phyloP scores from a whole-genome alignment of 352 stramenopile species.

The Globisporangium paroecandrum region DNA sequence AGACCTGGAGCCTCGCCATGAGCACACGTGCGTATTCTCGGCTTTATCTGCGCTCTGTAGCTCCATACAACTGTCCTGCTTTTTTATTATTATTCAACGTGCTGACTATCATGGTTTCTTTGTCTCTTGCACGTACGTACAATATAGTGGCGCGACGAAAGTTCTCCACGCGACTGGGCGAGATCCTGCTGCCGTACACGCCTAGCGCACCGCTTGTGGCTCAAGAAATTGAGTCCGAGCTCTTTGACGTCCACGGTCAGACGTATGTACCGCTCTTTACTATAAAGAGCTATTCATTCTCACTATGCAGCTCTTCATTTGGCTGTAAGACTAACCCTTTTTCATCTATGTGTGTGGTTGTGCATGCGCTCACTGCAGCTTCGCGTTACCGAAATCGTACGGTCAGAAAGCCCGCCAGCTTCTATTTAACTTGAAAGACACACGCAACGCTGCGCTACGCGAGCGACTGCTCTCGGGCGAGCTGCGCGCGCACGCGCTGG shows the following conservation, averaged over 20 bases:
- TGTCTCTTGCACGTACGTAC: background rate
- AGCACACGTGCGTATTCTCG: slow-evolving; percentile 35
- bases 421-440: slow-evolving; percentile 82
- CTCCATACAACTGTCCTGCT: background rate
- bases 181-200: slow-evolving; percentile 54
- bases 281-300: background rate
- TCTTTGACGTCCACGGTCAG: slow-evolving; percentile 59
- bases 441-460: slow-evolving; percentile 59
- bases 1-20: slow-evolving; percentile 75
- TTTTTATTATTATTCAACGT: background rate
- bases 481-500: slow-evolving; percentile 43
- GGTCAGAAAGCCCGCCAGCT: slow-evolving; percentile 76
- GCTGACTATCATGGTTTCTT: background rate
- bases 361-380: slow-evolving; percentile 23
- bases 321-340: background rate
- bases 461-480: slow-evolving; percentile 65
- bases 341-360: background rate
- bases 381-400: slow-evolving; percentile 72
- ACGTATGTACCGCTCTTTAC: slow-evolving; percentile 21
- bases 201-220: slow-evolving; percentile 40
- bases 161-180: slow-evolving; percentile 48
- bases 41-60: background rate
- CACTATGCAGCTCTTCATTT: background rate
- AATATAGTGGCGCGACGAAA: slow-evolving; percentile 52
- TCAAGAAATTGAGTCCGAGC: slow-evolving; percentile 52